Conservation (phyloP, 2,329 filamentous ascomycete species). For the Fusarium denticulatum region DNA sequence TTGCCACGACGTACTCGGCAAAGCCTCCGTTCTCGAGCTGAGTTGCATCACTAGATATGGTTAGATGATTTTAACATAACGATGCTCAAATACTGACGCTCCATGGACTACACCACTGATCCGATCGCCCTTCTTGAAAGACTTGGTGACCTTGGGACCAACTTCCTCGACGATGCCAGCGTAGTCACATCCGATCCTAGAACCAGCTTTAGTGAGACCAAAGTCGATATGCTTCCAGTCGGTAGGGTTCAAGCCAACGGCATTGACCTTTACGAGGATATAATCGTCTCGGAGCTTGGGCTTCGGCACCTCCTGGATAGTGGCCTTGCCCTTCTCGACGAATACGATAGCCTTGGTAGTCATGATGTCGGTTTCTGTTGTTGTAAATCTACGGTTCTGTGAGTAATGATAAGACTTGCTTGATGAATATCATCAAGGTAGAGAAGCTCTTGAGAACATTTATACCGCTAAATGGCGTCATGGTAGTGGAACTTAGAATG, state of each 20-base stretch:
- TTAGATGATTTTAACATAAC: neutral
- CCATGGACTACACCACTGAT: slow-evolving; percentile 43
- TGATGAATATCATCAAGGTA: neutral
- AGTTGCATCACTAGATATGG: neutral
- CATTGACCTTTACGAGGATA: slow-evolving; percentile 48
- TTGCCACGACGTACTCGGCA: slow-evolving; percentile 52
- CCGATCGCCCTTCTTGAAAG: slow-evolving; percentile 59
- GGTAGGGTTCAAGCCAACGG: slow-evolving; percentile 48
- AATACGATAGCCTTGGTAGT: slow-evolving; percentile 12
- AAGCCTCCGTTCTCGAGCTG: slow-evolving; percentile 51
- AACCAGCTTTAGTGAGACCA: slow-evolving; percentile 8
- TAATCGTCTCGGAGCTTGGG: slow-evolving; percentile 30
- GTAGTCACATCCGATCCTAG: slow-evolving; percentile 55
- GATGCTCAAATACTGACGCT: neutral
- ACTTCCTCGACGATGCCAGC: slow-evolving; percentile 59
- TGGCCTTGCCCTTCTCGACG: slow-evolving; percentile 6
- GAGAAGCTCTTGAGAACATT: neutral
- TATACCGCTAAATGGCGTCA: neutral
- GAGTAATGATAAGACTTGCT: neutral
- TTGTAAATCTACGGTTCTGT: neutral
- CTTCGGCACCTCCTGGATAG: neutral
- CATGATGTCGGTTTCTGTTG: neutral
- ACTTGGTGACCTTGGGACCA: slow-evolving; percentile 50
- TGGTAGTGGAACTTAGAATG: neutral
- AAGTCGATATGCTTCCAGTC: slow-evolving; percentile 48